phyloP scores from a whole-genome alignment of 768 basidiomycete species.

The Pluteus cervinus region DNA sequence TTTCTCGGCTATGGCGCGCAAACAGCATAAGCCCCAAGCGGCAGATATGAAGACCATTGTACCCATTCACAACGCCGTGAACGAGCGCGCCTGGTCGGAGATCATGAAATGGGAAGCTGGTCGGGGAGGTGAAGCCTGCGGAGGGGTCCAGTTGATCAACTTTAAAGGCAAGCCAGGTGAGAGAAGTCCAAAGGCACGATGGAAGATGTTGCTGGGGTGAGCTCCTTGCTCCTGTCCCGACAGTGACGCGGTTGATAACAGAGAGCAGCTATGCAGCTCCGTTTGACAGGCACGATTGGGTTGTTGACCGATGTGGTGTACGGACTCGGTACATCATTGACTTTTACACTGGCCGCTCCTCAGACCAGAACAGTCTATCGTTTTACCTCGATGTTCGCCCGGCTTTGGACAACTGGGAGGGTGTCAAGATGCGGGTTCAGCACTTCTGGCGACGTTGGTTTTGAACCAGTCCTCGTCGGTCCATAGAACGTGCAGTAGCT shows the following conservation, averaged over 20 bases:
- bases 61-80: slow-evolving; percentile 98
- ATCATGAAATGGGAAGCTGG: slow-evolving; percentile 79
- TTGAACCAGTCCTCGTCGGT: slow-evolving; percentile 1
- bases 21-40: slow-evolving; percentile 83
- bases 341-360: slow-evolving; percentile 83
- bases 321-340: slow-evolving; percentile 94
- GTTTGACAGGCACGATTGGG: slow-evolving; percentile 97
- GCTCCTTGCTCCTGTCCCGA: slow-evolving; percentile 16
- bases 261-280: slow-evolving; percentile 77
- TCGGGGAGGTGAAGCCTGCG: slow-evolving; percentile 77
- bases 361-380: slow-evolving; percentile 52
- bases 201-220: slow-evolving; percentile 84
- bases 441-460: slow-evolving; percentile 41
- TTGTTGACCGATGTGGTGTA: slow-evolving; percentile 88
- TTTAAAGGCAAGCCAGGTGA: slow-evolving; percentile 88
- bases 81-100: slow-evolving; percentile 87
- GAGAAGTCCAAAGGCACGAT: slow-evolving; percentile 72
- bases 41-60: slow-evolving; percentile 95
- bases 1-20: slow-evolving; percentile 93
- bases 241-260: slow-evolving; percentile 9
- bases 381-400: slow-evolving; percentile 95
- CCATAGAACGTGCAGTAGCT: slow-evolving; percentile 10
- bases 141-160: slow-evolving; percentile 75
- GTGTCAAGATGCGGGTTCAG: slow-evolving; percentile 74
- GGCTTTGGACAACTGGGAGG: slow-evolving; percentile 92